Base-by-base conservation (phyloP, 352 stramenopile species). In the Paralagenidium karlingii region DNA sequence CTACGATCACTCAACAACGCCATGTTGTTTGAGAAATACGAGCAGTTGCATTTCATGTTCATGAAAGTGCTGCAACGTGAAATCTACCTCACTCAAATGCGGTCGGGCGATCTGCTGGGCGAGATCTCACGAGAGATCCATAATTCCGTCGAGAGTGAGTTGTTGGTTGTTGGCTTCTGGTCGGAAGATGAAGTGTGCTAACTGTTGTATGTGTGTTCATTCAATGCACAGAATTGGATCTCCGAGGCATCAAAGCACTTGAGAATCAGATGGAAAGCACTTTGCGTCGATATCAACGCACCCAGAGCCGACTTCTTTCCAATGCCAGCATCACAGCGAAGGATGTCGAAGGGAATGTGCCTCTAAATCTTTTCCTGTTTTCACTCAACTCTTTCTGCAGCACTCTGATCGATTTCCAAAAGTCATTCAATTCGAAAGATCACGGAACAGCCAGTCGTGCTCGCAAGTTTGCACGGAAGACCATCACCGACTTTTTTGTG, bases 371-470 rank as follows among this genome's bases (percentile, higher is more conserved):
- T 13, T 89, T 89, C 45, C 47, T 86, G 3, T 89, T 86, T 41
- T 86, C 76, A 21, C 59, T 90, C 31, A 77, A 90, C 48, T 87
- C 76, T 21, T 82, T 87, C 31, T 90, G 76, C 51, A 69, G 65
- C 29, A 85, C 71, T 3, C 31, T 89, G 12, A 68, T 86, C 24
- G 61, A 77, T 32, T 88, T 79, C 43, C 61, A 83, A 52, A 56
- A 66, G 18, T 55, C 24, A 0, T 66, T 82, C 55, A 85, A 84
- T 49, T 51, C 55, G 19, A 84, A 80, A 43, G 51, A 65, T 30
- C 71, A 80, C 40, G 45, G 55, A 21, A 54, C 49, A 16, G 45
- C 44, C 18, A 63, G 53, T n/a, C 74, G 74, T 9, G 64, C 67
- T 1, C 22, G 39, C 13, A 58, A 63, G 0, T 88, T 88, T 40